Evolutionary conservation across 2,329 filamentous ascomycete genomes (phyloP), one percentile per base, ranked within the genome.

Genomic region (Nigrograna mackinnonii): DNA sequence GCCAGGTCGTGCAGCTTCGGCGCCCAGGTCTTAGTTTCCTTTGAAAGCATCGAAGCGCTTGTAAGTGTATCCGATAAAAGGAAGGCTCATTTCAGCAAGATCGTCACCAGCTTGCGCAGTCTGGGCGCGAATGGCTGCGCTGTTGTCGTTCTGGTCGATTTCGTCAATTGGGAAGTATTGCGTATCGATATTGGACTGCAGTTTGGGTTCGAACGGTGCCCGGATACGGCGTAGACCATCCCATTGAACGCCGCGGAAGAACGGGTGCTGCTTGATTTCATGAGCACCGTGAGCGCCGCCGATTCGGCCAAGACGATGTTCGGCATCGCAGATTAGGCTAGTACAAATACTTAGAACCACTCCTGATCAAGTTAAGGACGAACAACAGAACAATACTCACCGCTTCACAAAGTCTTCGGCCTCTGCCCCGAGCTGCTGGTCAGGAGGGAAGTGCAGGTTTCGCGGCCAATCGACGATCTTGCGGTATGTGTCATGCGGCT

Each of bases 391-490:
- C 24, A 39, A 41, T 35, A 70, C 82, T 68, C 78, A 95, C 91
- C 86, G 90, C 77, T 91, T 80, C 58, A 97, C 95, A 64, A 97
- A 79, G 62, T 92, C 87, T 72, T 97, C 92, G 0, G 94, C 91
- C 63, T 96, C 91, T 2, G 81, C 80, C 31, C 90, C 90, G 22
- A 99, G 78, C 47, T 89, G 87, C 60, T 96, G 88, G 69, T 99
- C 94, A 47, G 95, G 91, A 1, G 94, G 94, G 78, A 99, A 97
- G 71, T 96, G 96, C 35, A 99, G 76, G 46, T 92, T 91, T 64
- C 95, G 87, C 43, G 89, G 85, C 94, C 94, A 99, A 74, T 96
- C 96, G 60, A 99, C 91, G 69, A 99, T 99, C 80, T 99, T 99
- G 55, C 92, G 87, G 74, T 99, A 99, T 1, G 94, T 97, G 69